Evolutionary conservation across 148 eudicot species (phyloP).

Genomic region (Vaccinium macrocarpon): DNA sequence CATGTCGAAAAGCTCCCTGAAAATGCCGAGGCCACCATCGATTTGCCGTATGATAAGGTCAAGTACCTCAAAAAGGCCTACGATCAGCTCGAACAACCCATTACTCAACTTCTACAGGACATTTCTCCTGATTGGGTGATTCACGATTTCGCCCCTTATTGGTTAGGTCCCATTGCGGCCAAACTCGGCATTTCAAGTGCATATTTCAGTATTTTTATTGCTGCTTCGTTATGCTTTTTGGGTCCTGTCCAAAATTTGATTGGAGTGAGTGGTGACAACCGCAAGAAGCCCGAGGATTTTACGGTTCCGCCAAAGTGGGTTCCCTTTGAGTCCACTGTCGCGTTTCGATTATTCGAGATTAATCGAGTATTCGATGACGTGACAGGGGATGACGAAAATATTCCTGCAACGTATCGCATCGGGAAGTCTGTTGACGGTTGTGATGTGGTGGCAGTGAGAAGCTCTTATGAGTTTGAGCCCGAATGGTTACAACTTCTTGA

Average conservation of each 20-base stretch:
- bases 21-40: conserved; percentile 40
- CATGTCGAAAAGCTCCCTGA: conserved; percentile 20
- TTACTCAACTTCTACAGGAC: conserved; percentile 18
- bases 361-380: conserved; percentile 4
- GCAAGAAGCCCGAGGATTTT: conserved; percentile 28
- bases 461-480: conserved; percentile 35
- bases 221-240: conserved; percentile 12
- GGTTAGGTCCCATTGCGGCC: conserved; percentile 38
- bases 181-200: conserved; percentile 16
- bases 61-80: conserved; percentile 37
- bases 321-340: conserved; percentile 22
- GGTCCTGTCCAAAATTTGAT: conserved; percentile 25
- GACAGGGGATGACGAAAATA: conserved; percentile 9
- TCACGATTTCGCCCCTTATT: conserved; percentile 6
- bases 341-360: conserved; percentile 22
- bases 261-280: neutral
- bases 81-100: conserved; percentile 26
- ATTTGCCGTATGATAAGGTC: conserved; percentile 27
- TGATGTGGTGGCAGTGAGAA: conserved; percentile 30
- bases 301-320: conserved; percentile 31
- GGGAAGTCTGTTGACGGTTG: conserved; percentile 25
- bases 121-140: conserved; percentile 34
- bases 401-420: conserved; percentile 19
- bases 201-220: conserved; percentile 26
- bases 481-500: conserved; percentile 34